These are phyloP conservation scores for Cordyceps cateniannulata DNA, from an alignment of 2,329 filamentous ascomycete species.

Conservation along the genomic window DNA sequence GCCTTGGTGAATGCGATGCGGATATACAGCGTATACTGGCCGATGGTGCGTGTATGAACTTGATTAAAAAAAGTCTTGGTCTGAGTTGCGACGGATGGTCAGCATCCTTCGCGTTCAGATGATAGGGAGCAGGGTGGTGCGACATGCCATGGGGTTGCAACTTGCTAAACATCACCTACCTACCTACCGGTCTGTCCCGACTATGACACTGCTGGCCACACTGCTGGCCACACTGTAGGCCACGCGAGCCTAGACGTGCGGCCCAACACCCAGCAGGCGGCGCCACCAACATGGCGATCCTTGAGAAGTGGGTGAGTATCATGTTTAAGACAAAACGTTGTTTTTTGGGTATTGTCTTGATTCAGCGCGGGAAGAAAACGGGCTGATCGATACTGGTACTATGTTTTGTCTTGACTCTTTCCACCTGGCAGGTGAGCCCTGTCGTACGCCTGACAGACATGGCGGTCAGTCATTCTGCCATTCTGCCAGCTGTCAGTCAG, in stretches of 20 bases:
- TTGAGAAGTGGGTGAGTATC: constrained; percentile 5
- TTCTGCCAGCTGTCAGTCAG: neutral
- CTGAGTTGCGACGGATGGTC: neutral
- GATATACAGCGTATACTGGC: neutral
- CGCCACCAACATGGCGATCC: constrained; percentile 6
- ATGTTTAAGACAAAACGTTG: constrained; percentile 3
- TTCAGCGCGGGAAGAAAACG: neutral
- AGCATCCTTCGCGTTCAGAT: neutral
- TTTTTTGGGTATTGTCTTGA: constrained; percentile 1
- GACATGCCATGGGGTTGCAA: neutral
- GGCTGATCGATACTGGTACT: neutral
- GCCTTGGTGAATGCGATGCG: neutral
- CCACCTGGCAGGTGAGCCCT: neutral
- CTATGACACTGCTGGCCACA: neutral
- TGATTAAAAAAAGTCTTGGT: neutral
- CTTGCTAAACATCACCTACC: no score
- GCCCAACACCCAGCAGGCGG: neutral
- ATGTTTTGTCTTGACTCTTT: neutral
- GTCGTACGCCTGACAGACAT: neutral
- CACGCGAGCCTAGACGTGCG: neutral
- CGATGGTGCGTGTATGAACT: constrained; percentile 1
- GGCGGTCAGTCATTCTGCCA: neutral
- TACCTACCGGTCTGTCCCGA: constrained; percentile 3
- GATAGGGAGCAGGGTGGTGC: neutral
- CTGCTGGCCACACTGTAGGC: neutral